Evolutionary conservation across 805 yeast species (phyloP).

Genomic region (Yarrowia divulgata): DNA sequence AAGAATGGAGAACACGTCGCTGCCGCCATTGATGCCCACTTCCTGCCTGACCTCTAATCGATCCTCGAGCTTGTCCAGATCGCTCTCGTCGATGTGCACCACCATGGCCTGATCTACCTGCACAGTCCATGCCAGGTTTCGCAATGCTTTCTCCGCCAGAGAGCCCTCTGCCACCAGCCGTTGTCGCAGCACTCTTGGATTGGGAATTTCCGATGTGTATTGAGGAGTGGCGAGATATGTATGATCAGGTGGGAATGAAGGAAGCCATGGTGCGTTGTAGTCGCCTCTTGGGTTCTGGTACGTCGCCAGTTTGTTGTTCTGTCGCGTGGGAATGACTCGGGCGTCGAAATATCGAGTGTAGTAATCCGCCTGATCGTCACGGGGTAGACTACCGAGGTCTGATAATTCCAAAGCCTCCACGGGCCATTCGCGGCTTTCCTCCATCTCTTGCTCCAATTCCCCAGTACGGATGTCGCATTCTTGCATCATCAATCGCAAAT

Average conservation of each 20-base stretch:
- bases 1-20: conserved; percentile 7
- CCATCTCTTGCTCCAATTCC: conserved; percentile 48
- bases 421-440: conserved; percentile 28
- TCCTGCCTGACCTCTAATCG: conserved; percentile 31
- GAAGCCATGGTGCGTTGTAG: conserved; percentile 78
- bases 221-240: conserved; percentile 82
- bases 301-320: conserved; percentile 63
- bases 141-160: conserved; percentile 78
- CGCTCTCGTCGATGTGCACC: conserved; percentile 41
- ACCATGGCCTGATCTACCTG: conserved; percentile 41
- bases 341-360: conserved; percentile 31
- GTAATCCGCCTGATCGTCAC: conserved; percentile 35
- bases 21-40: not conserved
- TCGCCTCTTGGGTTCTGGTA: conserved; percentile 53
- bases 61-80: conserved; percentile 36
- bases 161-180: conserved; percentile 81
- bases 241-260: conserved; percentile 91
- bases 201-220: conserved; percentile 66
- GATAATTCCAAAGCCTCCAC: conserved; percentile 17
- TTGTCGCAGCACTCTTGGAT: conserved; percentile 73
- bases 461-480: conserved; percentile 47
- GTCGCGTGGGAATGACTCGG: conserved; percentile 30
- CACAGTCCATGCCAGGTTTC: conserved; percentile 56
- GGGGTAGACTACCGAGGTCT: conserved; percentile 6
- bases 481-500: conserved; percentile 48